These are phyloP conservation scores for Jaenimonas drosophilae DNA, from an alignment of 208 protist species.

Conservation along the genomic window DNA sequence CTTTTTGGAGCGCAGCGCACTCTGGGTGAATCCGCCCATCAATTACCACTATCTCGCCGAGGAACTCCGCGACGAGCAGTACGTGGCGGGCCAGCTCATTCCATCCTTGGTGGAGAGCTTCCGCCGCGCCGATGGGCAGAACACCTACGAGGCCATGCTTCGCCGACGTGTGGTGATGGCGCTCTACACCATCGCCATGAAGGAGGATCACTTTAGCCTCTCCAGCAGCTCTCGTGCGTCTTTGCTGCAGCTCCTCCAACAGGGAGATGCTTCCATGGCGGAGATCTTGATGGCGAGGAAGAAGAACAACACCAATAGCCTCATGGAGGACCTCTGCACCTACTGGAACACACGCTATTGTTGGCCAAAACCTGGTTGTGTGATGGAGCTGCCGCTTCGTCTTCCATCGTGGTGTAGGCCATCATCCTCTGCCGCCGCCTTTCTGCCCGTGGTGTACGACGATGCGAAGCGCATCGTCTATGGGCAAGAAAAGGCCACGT, in stretches of 20 bases:
- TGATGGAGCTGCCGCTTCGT: slow-evolving; percentile 16
- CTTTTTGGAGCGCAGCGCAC: slow-evolving; percentile 64
- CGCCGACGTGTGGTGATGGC: slow-evolving; percentile 41
- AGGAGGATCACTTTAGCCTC: slow-evolving; percentile 64
- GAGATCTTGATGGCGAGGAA: slow-evolving; percentile 17
- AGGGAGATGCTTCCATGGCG: slow-evolving; percentile 26
- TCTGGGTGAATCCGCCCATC: slow-evolving; percentile 61
- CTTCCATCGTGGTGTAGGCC: slow-evolving; percentile 31
- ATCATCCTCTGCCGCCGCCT: slow-evolving; percentile 4
- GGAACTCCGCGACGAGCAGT: slow-evolving; percentile 68
- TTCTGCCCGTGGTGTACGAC: slow-evolving; percentile 72
- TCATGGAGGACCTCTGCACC: slow-evolving; percentile 25
- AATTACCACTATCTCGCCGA: slow-evolving; percentile 78
- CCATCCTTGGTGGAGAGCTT: slow-evolving; percentile 60
- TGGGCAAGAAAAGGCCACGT: slow-evolving; percentile 35
- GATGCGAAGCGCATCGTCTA: slow-evolving; percentile 30
- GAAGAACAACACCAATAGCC: slow-evolving; percentile 5
- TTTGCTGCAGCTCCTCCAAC: slow-evolving; percentile 21
- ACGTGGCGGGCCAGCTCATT: slow-evolving; percentile 57
- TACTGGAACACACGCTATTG: slow-evolving; percentile 63
- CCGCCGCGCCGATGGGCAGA: slow-evolving; percentile 15
- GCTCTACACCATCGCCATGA: slow-evolving; percentile 35
- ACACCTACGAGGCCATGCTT: slow-evolving; percentile 26
- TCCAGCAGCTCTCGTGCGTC: slow-evolving; percentile 30
- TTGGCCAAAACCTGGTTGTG: slow-evolving; percentile 77